Evolutionary conservation across 805 yeast species (phyloP), one percentile per base, ranked within the genome.

Genomic region (Metschnikowia continentalis): DNA sequence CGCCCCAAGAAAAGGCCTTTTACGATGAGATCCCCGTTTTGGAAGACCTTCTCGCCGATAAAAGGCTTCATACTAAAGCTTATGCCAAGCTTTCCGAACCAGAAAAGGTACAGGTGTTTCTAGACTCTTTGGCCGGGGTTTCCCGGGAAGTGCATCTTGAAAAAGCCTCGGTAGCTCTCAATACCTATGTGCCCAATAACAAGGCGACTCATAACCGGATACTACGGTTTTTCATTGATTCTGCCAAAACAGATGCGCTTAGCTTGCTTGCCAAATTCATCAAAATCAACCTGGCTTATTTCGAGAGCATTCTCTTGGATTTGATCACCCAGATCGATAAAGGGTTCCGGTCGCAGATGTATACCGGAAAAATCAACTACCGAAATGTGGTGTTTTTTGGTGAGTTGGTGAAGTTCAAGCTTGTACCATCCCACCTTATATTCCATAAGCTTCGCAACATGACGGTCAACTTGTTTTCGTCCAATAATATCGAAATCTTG

Each of bases 401-500:
- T 45, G 97, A 91, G 61, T 71, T 90, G 69, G 80, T 86, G 32
- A 89, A 88, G 62, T 90, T 90, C 64, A 81, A 79, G 57, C 65
- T 90, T 53, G 73, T 90, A 14, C 92, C 96, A 0, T 70, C 75
- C n/a, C 84, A 82, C 64, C 75, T 84, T 51, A 72, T 84, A 11
- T 86, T 89, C 62, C 91, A 90, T 65, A 86, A 85, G 61, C 76
- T 90, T 43, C 75, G 89, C 58, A 68, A 76, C 1, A 68, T 88
- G 56, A 78, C 86, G 1, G 60, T 81, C 49, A 77, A 78, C 47
- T 60, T 77, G 17, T 72, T 77, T 5, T 72, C 76, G 0, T 75
- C 82, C 7, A 77, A 78, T 53, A 88, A 86, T 62, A 77, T 88
- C 51, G 96, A 87, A 58, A 78, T 84, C 6, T 67, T 90, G 50